Evolutionary conservation across 1,284 basidiomycete genomes (phyloP).

Genomic region (Tilletia walkeri): DNA sequence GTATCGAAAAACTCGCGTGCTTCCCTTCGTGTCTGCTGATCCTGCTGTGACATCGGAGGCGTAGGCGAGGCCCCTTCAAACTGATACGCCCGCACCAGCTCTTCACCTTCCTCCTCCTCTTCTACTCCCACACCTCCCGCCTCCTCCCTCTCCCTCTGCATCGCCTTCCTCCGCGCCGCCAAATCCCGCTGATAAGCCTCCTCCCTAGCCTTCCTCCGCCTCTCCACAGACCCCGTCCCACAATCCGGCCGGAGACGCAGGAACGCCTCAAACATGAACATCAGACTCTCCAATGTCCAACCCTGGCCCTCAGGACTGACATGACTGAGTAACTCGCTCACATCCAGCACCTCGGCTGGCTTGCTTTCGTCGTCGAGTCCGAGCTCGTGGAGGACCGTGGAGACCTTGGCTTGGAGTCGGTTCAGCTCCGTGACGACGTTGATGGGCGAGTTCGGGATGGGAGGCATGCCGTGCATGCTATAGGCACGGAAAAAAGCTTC

Average conservation of each 20-base stretch:
- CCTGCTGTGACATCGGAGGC: neutral
- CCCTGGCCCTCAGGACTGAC: neutral
- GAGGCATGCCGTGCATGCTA: neutral
- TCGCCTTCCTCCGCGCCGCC: neutral
- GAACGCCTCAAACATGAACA: slow-evolving; percentile 12
- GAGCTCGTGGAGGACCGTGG: neutral
- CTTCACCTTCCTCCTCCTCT: neutral
- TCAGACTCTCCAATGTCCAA: slow-evolving; percentile 6
- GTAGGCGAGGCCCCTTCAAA: slow-evolving; percentile 2
- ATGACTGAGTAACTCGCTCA: neutral
- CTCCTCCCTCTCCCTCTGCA: slow-evolving; percentile 1
- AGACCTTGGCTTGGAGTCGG: too few relatives aligned
- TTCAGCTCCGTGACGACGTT: too few relatives aligned
- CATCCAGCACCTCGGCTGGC: neutral
- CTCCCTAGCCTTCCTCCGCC: neutral
- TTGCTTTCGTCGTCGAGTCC: neutral
- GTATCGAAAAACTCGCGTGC: neutral
- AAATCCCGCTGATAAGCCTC: slow-evolving; percentile 5
- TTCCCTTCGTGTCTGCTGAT: neutral
- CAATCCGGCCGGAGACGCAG: neutral
- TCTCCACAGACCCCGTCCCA: neutral
- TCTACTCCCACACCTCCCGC: neutral
- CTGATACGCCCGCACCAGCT: neutral
- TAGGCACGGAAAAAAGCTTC: slow-evolving; percentile 12
- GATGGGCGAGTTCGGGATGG: neutral